Percentiles rank a stretch among this genome's conserved stretches.
phyloP scores from a whole-genome alignment of 176 grass and related monocot genomes.

The Cenchrus fungigraminus region DNA sequence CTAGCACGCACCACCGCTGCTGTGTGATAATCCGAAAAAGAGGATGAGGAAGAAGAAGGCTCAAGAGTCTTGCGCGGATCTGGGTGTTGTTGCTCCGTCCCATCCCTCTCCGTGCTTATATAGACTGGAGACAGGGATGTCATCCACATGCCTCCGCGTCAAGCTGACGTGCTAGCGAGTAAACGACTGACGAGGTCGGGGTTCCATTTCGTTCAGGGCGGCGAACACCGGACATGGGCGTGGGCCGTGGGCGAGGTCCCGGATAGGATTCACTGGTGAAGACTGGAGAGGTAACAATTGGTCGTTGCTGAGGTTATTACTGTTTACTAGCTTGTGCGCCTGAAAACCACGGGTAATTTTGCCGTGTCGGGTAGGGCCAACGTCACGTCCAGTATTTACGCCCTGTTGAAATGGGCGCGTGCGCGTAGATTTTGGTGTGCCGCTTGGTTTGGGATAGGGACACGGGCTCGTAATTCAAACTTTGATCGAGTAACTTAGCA shows the following conservation, averaged over 20 bases:
- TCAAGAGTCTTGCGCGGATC: background rate
- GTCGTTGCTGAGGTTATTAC: background rate
- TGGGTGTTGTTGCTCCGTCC: no score
- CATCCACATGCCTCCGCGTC: conserved; percentile 19
- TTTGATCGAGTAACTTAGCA: background rate
- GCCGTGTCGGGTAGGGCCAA: conserved; percentile 13
- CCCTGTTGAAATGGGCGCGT: background rate
- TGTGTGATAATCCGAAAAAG: background rate
- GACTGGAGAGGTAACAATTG: no score
- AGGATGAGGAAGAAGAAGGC: background rate
- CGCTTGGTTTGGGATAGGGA: background rate
- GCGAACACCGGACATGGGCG: background rate
- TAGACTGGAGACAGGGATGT: background rate
- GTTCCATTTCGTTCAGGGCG: background rate
- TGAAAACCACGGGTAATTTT: background rate
- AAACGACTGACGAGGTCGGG: background rate
- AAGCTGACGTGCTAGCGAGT: conserved; percentile 30
- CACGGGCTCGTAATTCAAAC: background rate
- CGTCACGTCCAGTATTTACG: background rate
- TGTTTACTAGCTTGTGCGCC: background rate
- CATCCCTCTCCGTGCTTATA: background rate
- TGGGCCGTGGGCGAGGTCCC: no score
- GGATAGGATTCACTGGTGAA: no score
- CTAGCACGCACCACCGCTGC: background rate
- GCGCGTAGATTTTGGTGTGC: conserved; percentile 1